Base-by-base conservation (phyloP, 2,329 filamentous ascomycete genomes). In the Xylariaceae sp. region DNA sequence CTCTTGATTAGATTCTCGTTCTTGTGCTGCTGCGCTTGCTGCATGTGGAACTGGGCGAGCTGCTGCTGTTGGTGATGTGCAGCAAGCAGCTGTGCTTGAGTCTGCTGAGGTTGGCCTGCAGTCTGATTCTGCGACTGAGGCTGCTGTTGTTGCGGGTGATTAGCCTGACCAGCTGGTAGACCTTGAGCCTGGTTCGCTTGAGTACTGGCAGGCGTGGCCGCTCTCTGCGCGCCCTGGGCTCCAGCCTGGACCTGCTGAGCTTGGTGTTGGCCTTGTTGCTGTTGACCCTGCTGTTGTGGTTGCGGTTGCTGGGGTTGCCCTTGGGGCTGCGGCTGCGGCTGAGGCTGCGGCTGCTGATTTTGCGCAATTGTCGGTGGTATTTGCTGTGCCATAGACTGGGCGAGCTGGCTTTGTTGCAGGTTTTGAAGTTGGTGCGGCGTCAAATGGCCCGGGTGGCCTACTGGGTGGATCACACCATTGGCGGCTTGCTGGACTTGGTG, bases 1-100 rank as follows among this genome's bases (percentile, higher is more conserved):
- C 81, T 78, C 68, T 82, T 85, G 72, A 82, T 77, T 47, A 74
- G 74, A 52, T 78, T 80, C 55, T 76, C 76, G 63, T 78, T 78
- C 65, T 81, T 79, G 56, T 80, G 80, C 59, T 80, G 75, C 56
- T 77, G 70, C 8, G 65, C 50, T 11, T 66, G 57, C 11, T 70
- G 58, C 9, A 71, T 63, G 51, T 62, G 67, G 34, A 45, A 45
- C 42, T 45, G 42, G 6, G 67, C 65, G 44, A 71, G 65, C 57
- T 75, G 72, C 45, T 76, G 71, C 49, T 74, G 77, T 72, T 75
- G 72, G 45, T 76, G 71, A 49, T 74, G 77, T 18, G 17, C 17
- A 72, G 67, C 63, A 30, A 77, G 67, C 15, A 74, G 60, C 64
- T 76, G 75, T 2, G 66, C 57, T 37, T 61, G 67, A 10, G 76